Conservation (phyloP, 2,329 filamentous ascomycete species). For the Sordariomycetes sp. region DNA sequence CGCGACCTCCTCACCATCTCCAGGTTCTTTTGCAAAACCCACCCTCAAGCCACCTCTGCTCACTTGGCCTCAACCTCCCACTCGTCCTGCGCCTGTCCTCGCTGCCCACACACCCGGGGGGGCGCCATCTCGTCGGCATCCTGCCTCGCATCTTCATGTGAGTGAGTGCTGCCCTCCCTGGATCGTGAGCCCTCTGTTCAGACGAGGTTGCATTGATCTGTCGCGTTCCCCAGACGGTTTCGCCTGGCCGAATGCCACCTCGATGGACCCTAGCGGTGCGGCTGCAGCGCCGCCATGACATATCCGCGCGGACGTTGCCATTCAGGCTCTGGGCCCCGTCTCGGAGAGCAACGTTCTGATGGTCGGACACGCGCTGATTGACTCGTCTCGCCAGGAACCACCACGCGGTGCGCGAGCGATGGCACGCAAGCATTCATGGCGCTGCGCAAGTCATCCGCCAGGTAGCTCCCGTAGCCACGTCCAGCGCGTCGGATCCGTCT, state of each 20-base stretch:
- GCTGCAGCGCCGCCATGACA: background rate
- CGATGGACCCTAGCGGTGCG: background rate
- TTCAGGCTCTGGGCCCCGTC: background rate
- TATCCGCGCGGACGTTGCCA: background rate
- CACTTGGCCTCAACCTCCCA: background rate
- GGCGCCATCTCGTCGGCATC: background rate
- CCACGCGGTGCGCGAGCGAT: too few relatives aligned
- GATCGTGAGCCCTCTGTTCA: background rate
- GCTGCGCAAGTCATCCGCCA: too few relatives aligned
- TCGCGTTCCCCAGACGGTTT: background rate
- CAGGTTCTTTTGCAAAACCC: slow-evolving; percentile 2
- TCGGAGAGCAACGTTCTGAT: background rate
- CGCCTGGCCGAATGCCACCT: background rate
- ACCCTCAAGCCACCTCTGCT: background rate
- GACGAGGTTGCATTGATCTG: background rate
- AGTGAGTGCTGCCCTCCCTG: background rate
- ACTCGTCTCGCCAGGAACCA: too few relatives aligned
- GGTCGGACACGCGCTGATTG: background rate
- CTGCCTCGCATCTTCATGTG: background rate
- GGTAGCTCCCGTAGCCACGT: too few relatives aligned
- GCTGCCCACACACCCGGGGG: background rate
- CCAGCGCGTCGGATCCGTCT: too few relatives aligned
- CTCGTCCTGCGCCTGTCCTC: too few relatives aligned
- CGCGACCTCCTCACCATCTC: background rate
- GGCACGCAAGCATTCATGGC: too few relatives aligned